Evolutionary conservation across 371 early-diverging fungal genomes (phyloP).

Genomic region (Coemansia sp.): DNA sequence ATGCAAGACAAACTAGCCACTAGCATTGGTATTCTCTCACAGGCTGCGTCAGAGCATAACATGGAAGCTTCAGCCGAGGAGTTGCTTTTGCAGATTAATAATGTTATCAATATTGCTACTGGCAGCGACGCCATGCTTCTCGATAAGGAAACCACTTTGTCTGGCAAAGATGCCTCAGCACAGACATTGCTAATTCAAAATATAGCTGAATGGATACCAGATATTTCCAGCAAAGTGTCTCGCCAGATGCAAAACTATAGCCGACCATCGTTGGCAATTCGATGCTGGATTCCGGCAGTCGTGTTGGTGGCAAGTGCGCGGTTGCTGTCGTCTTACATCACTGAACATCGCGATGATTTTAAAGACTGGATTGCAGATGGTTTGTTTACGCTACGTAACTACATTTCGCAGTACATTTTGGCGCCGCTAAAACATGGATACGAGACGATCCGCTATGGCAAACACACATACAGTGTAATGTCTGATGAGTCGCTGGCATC

Average conservation of each 20-base stretch:
- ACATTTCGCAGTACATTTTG: slow-evolving; percentile 69
- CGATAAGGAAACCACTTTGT: background rate
- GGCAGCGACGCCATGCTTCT: background rate
- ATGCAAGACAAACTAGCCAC: slow-evolving; percentile 63
- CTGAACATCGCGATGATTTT: slow-evolving; percentile 28
- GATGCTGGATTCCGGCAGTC: slow-evolving; percentile 64
- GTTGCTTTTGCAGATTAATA: slow-evolving; percentile 35
- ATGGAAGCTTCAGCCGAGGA: background rate
- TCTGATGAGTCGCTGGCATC: slow-evolving; percentile 74
- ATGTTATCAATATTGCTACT: background rate
- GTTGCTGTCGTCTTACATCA: slow-evolving; percentile 22
- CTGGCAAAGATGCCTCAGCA: background rate
- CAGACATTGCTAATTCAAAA: background rate
- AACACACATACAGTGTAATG: slow-evolving; percentile 67
- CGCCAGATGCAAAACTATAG: slow-evolving; percentile 20
- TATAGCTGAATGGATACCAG: slow-evolving; percentile 2
- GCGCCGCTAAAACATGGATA: slow-evolving; percentile 74
- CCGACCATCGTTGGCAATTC: slow-evolving; percentile 50
- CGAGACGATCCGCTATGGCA: slow-evolving; percentile 81
- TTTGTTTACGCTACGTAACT: slow-evolving; percentile 22
- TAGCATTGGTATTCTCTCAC: slow-evolving; percentile 58
- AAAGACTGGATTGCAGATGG: slow-evolving; percentile 26
- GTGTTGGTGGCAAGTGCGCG: slow-evolving; percentile 12
- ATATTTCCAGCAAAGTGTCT: slow-evolving; percentile 12
- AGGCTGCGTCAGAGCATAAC: background rate